These are phyloP conservation scores for Starmerella apis DNA, from an alignment of 805 yeast species.

Conservation along the genomic window DNA sequence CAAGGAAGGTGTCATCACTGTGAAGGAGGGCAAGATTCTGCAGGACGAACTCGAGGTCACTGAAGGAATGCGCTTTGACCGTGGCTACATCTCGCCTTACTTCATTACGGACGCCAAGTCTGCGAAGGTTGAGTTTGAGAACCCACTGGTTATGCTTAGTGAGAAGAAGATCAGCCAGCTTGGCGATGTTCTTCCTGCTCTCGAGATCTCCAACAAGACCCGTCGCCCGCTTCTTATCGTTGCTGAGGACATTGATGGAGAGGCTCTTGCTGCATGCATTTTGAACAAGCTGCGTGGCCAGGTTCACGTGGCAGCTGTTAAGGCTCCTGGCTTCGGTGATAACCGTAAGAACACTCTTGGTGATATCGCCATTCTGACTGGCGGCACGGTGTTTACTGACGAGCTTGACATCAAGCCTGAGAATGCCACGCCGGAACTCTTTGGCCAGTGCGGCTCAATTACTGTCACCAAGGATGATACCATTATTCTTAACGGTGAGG, in stretches of 20 bases:
- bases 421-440: conserved; percentile 76
- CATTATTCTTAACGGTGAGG: conserved; percentile 85
- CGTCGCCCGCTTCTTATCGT: conserved; percentile 87
- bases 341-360: conserved; percentile 94
- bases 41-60: conserved; percentile 94
- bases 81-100: conserved; percentile 95
- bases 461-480: conserved; percentile 94
- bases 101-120: conserved; percentile 85
- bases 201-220: conserved; percentile 83
- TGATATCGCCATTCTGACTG: conserved; percentile 88
- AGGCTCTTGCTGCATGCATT: conserved; percentile 96
- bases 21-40: conserved; percentile 92
- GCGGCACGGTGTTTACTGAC: conserved; percentile 80
- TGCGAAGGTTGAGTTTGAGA: conserved; percentile 91
- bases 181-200: conserved; percentile 83
- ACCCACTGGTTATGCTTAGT: conserved; percentile 75
- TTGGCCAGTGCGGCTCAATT: conserved; percentile 85
- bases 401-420: conserved; percentile 94
- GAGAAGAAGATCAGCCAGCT: conserved; percentile 88
- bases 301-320: conserved; percentile 93
- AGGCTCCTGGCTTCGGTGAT: conserved; percentile 99
- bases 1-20: conserved; percentile 96
- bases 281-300: conserved; percentile 96
- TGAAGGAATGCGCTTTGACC: conserved; percentile 97
- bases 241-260: conserved; percentile 96